Conservation (phyloP, 306 rosid species). For the Inga laurina region DNA sequence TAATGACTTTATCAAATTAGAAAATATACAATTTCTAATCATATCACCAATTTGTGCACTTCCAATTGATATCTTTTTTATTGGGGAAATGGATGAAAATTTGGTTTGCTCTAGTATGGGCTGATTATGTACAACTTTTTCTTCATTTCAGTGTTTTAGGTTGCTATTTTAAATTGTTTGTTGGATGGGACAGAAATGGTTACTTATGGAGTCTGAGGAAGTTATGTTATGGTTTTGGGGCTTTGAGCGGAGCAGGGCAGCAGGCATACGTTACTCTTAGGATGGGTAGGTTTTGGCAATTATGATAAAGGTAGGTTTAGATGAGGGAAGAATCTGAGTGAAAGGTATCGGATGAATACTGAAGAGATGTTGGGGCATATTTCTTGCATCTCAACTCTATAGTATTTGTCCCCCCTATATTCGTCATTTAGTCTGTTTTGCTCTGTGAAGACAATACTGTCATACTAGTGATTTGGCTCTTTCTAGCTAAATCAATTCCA, state of each 20-base stretch:
- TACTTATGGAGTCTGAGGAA: background rate
- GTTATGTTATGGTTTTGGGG: background rate
- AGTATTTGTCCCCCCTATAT: background rate
- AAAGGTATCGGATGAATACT: background rate
- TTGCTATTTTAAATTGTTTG: background rate
- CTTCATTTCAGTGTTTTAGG: background rate
- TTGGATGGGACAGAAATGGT: background rate
- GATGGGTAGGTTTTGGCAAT: background rate
- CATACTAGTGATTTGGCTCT: background rate
- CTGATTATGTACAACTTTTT: background rate
- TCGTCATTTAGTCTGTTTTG: background rate
- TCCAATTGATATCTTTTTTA: background rate
- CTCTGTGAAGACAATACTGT: background rate
- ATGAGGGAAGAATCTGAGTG: background rate
- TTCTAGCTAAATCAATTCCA: background rate
- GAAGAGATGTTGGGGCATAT: background rate
- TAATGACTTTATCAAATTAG: background rate
- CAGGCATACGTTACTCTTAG: background rate
- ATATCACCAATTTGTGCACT: background rate
- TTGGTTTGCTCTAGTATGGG: background rate
- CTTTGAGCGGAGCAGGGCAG: background rate
- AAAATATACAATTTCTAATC: conserved; percentile 1
- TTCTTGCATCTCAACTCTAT: background rate
- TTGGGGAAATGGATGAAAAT: background rate
- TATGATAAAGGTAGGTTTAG: background rate